A percentile compares a stretch with the other conserved stretches of the same genome.
Conservation (phyloP, 345 rosid genomes). For the Heritiera littoralis region DNA sequence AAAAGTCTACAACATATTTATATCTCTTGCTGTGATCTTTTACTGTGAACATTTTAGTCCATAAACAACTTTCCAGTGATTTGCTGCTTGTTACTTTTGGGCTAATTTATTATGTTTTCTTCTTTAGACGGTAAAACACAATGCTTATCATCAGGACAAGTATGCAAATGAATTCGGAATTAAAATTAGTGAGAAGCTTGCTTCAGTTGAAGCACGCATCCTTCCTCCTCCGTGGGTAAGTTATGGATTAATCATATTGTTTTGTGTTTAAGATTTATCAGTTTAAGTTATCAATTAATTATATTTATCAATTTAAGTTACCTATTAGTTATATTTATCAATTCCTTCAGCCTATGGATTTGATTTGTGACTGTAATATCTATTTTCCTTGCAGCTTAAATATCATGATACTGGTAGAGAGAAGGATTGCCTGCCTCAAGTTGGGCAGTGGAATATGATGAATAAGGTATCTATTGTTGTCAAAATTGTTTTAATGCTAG, state of each 20-base stretch:
- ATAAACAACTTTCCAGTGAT: not conserved
- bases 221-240: constrained; percentile 93
- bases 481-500: not conserved
- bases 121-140: constrained; percentile 72
- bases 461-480: constrained; percentile 60
- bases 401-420: constrained; percentile 94
- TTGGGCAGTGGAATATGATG: constrained; percentile 99
- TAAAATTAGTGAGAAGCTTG: constrained; percentile 80
- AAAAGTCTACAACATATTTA: not conserved
- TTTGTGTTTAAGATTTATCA: not conserved
- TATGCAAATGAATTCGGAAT: constrained; percentile 97
- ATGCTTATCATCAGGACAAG: constrained; percentile 71
- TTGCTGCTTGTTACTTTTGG: not conserved
- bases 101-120: constrained; percentile 6
- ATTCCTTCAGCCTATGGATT: not conserved
- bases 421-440: constrained; percentile 84
- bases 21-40: not conserved
- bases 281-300: no score
- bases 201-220: constrained; percentile 95
- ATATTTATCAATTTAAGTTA: not conserved
- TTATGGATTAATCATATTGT: not conserved
- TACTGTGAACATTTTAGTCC: not conserved
- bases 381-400: constrained; percentile 61
- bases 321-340: no score
- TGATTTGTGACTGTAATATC: constrained; percentile 1